Percentiles rank a stretch among this genome's conserved stretches.
Evolutionary conservation across 306 rosid genomes (phyloP).

Genomic region (Citrullus amarus): DNA sequence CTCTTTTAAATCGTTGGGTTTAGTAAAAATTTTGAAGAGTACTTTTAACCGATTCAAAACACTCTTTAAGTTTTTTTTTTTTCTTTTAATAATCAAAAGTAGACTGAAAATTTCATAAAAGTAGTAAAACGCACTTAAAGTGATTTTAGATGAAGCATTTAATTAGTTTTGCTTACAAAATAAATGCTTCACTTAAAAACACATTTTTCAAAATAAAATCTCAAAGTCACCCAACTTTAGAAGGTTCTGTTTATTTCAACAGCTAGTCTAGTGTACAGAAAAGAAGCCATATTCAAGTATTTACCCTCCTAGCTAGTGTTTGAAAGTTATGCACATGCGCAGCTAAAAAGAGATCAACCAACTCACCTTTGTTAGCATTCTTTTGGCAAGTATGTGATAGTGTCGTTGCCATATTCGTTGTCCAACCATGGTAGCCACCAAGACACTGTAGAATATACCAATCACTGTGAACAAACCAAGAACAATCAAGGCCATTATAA

Average conservation of each 20-base stretch:
- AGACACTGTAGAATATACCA: conserved; percentile 94
- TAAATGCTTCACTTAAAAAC: background rate
- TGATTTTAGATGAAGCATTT: background rate
- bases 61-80: background rate
- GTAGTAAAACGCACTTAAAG: background rate
- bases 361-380: conserved; percentile 93
- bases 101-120: background rate
- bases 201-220: background rate
- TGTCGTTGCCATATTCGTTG: conserved; percentile 99
- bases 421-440: conserved; percentile 99
- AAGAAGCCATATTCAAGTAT: background rate
- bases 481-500: conserved; percentile 78
- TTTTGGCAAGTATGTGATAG: conserved; percentile 93
- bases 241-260: background rate
- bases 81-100: background rate
- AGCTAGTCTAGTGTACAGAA: background rate
- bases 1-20: background rate
- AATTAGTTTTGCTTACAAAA: background rate
- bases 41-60: background rate
- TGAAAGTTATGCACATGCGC: background rate
- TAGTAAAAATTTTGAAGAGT: background rate
- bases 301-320: background rate
- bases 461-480: conserved; percentile 84
- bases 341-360: background rate
- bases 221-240: background rate